Percentiles rank a stretch among this genome's conserved stretches.
These are phyloP conservation scores for Acanthamoeba lugdunensis DNA, from an alignment of 208 protist genomes.

Conservation along the genomic window DNA sequence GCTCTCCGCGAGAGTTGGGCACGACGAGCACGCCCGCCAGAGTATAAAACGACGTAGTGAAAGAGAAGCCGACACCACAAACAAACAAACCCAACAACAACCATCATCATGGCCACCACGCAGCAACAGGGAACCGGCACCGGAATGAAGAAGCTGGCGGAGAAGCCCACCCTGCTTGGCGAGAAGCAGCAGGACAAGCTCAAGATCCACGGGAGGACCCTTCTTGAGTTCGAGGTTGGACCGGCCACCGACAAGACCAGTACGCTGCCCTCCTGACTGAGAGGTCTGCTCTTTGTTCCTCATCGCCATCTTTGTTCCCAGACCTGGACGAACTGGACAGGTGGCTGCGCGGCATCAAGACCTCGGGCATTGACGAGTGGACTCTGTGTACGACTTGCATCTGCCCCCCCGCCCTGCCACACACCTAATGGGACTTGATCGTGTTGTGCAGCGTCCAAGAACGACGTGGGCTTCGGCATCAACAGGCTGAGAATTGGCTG, in stretches of 20 bases:
- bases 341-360: conserved; percentile 30
- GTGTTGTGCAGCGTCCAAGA: background rate
- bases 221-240: conserved; percentile 42
- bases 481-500: conserved; percentile 66
- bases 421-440: too few relatives aligned
- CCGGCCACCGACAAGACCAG: background rate
- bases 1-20: background rate
- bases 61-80: background rate
- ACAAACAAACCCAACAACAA: background rate
- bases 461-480: conserved; percentile 71
- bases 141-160: conserved; percentile 2
- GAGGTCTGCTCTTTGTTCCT: background rate
- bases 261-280: background rate
- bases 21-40: background rate
- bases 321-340: conserved; percentile 61
- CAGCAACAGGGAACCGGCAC: conserved; percentile 42
- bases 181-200: conserved; percentile 66
- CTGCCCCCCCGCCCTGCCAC: too few relatives aligned
- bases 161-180: conserved; percentile 15
- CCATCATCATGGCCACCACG: conserved; percentile 10
- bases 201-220: conserved; percentile 59
- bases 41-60: background rate
- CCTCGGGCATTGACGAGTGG: conserved; percentile 58
- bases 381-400: conserved; percentile 37
- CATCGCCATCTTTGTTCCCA: background rate